Conservation (phyloP, 2,329 filamentous ascomycete genomes). For the Pseudogymnoascus sp. region DNA sequence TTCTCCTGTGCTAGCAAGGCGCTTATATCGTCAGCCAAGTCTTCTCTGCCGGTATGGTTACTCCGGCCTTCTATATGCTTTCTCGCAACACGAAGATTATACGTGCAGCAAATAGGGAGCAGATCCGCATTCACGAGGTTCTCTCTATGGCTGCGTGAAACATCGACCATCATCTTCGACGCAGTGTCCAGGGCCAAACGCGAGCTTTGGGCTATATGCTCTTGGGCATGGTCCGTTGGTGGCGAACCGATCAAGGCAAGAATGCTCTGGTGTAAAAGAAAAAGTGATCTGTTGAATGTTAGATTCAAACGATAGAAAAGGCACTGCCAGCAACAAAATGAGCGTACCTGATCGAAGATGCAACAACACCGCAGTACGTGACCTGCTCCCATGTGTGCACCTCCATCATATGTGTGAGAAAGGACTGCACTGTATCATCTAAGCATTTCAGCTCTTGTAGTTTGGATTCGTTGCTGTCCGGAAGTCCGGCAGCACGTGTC, state of each 20-base stretch:
- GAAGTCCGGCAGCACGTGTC: constrained; percentile 10
- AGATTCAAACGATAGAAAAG: background rate
- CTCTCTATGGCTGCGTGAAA: background rate
- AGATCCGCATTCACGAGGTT: background rate
- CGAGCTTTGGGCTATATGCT: background rate
- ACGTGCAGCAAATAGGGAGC: background rate
- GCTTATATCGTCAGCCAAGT: too few relatives aligned
- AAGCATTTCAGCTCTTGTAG: constrained; percentile 14
- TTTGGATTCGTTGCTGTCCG: constrained; percentile 10
- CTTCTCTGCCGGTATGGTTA: too few relatives aligned
- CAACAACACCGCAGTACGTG: too few relatives aligned
- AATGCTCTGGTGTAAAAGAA: constrained; percentile 6
- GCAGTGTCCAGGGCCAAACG: background rate
- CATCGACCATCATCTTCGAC: constrained; percentile 4
- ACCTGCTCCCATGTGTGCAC: too few relatives aligned
- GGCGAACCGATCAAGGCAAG: background rate
- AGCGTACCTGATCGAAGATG: too few relatives aligned
- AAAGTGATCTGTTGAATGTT: constrained; percentile 1
- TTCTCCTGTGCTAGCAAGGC: too few relatives aligned
- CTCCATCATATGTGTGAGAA: too few relatives aligned
- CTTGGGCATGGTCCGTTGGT: background rate
- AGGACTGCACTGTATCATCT: too few relatives aligned
- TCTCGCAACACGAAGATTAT: background rate
- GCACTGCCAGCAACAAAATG: too few relatives aligned
- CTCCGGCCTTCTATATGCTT: too few relatives aligned